Evolutionary conservation across 2,329 filamentous ascomycete species (phyloP), one percentile per base, ranked within the genome.

Genomic region (Aspergillus intermedius): DNA sequence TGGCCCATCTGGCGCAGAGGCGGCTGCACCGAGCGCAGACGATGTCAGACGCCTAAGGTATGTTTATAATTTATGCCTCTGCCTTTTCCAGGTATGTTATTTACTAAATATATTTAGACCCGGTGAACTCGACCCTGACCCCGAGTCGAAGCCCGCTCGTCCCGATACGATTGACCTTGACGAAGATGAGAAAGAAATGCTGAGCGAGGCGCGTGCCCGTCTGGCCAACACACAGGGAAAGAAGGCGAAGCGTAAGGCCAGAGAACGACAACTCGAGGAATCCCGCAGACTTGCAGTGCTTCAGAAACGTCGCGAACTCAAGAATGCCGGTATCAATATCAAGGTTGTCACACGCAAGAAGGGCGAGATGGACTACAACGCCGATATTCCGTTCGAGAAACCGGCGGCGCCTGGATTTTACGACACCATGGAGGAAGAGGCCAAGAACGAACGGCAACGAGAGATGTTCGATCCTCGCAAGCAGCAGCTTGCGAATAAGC

Each of bases 321-420:
- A 98, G 74, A 94, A 91, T 65, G 90, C 93, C 1, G 93, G 93
- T 43, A 97, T 98, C 72, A 98, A 98, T 68, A 90, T 97, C 74
- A 98, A 97, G 72, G 84, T 97, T 49, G 83, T 84, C 2, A 93
- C 87, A 12, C 83, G 87, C 52, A 97, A 97, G 75, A 84, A 89
- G 75, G 93, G 93, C 0, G 86, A 97, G 74, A 98, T 98, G 89
- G 93, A 98, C 70, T 98, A 98, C 76, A 98, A 98, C 70, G 93
- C 93, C 60, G 93, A 98, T 60, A 95, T 98, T 56, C 93, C 93
- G 0, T 97, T 98, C 57, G 93, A 98, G 69, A 96, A 93, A 70
- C 87, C 88, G 55, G 85, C 93, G 0, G 86, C 87, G 0, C 75
- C 84, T 19, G 93, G 93, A 10, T 98, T 98, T 67, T 95, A 91